Percentiles rank a stretch among this genome's conserved stretches.
These are phyloP conservation scores for Neopestalotiopsis sp. DNA, from an alignment of 2,329 filamentous ascomycete species.

Conservation along the genomic window DNA sequence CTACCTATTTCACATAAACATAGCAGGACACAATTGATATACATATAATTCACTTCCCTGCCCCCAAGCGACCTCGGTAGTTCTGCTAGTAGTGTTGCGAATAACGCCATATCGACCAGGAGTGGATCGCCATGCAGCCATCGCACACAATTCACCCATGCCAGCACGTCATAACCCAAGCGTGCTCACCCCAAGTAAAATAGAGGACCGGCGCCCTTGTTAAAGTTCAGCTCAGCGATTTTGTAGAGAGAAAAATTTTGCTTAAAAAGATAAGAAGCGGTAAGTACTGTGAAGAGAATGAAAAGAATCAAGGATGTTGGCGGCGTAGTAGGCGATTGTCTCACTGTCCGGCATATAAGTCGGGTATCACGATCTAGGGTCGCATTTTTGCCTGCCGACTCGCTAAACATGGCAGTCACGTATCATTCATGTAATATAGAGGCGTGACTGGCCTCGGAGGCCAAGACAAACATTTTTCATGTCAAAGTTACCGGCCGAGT, in stretches of 20 bases:
- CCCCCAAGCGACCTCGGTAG: constrained; percentile 9
- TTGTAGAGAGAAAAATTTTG: background rate
- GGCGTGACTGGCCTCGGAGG: too few relatives aligned
- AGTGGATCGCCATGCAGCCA: constrained; percentile 14
- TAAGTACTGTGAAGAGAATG: background rate
- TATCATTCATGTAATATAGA: background rate
- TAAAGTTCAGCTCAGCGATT: background rate
- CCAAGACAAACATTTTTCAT: background rate
- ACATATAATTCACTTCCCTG: background rate
- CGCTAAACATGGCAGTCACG: background rate
- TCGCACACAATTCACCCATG: constrained; percentile 12
- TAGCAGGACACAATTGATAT: too few relatives aligned
- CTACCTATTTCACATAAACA: background rate
- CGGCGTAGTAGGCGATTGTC: background rate
- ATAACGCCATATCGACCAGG: constrained; percentile 11
- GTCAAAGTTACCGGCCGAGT: background rate
- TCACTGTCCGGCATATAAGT: background rate
- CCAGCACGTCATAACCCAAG: constrained; percentile 14
- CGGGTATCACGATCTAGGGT: background rate
- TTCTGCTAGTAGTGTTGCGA: background rate
- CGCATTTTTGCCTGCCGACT: background rate
- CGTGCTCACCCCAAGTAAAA: background rate
- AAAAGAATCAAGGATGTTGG: background rate
- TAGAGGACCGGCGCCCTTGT: constrained; percentile 3
- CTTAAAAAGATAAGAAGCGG: background rate